Conservation (phyloP, 164 flowering plant genomes). For the Protea cynaroides region DNA sequence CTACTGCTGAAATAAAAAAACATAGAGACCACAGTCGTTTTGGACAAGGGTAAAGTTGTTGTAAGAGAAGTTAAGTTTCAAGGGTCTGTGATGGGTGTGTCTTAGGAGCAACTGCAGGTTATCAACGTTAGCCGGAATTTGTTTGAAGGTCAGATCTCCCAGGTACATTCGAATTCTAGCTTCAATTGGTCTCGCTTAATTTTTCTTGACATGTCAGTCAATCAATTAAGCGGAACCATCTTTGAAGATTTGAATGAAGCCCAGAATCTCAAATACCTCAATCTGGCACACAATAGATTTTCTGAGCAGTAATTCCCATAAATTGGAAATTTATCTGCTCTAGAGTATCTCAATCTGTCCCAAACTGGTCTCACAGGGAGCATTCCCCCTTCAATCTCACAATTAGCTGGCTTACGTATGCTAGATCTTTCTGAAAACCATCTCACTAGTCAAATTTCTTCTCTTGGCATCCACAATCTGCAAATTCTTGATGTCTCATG, state of each 20-base stretch:
- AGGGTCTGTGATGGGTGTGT: no score
- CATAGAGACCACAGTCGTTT: no score
- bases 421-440: conserved; percentile 71
- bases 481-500: conserved; percentile 53
- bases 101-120: no score
- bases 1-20: no score
- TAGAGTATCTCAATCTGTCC: conserved; percentile 77
- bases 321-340: conserved; percentile 26
- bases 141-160: no score
- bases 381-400: conserved; percentile 43
- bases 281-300: conserved; percentile 70
- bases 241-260: conserved; percentile 34
- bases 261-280: conserved; percentile 58
- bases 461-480: conserved; percentile 29
- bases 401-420: conserved; percentile 33
- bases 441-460: conserved; percentile 52
- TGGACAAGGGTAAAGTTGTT: no score
- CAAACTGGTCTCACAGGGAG: conserved; percentile 36
- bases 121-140: no score
- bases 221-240: conserved; percentile 51
- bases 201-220: no score
- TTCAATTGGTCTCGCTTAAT: no score
- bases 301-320: conserved; percentile 40
- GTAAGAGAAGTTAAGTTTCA: no score
- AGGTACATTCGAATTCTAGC: no score